phyloP scores from a whole-genome alignment of 441 rosid genomes.

The Pelargonium fulgidum region DNA sequence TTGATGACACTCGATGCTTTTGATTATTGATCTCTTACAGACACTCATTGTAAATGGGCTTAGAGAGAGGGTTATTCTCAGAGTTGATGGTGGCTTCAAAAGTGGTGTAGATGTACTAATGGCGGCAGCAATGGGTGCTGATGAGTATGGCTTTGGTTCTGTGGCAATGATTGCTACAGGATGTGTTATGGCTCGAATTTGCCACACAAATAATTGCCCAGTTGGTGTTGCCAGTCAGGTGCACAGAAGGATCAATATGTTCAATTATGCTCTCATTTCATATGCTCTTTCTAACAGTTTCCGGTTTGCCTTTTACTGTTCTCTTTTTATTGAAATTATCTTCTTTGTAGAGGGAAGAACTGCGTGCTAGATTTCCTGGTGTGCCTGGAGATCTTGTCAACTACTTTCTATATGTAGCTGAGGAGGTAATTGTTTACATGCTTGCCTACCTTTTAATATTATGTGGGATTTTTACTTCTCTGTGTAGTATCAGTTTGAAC shows the following conservation, averaged over 20 bases:
- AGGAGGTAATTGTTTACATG: conserved; percentile 60
- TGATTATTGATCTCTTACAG: conserved; percentile 39
- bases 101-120: conserved; percentile 96
- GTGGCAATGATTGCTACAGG: conserved; percentile 99
- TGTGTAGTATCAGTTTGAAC: conserved; percentile 1
- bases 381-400: conserved; percentile 99
- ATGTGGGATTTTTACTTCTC: conserved; percentile 6
- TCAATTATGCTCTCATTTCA: conserved; percentile 15
- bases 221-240: conserved; percentile 99
- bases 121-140: conserved; percentile 99
- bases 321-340: conserved; percentile 10
- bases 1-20: conserved; percentile 15
- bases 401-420: conserved; percentile 89
- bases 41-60: conserved; percentile 90
- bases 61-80: conserved; percentile 90
- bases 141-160: conserved; percentile 97
- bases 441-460: conserved; percentile 11
- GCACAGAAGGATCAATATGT: conserved; percentile 17
- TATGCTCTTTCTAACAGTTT: conserved; percentile 12
- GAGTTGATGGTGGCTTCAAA: conserved; percentile 95
- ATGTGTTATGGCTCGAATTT: conserved; percentile 98
- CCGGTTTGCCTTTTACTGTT: conserved; percentile 15
- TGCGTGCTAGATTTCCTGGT: conserved; percentile 98
- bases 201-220: conserved; percentile 98
- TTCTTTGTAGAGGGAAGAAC: conserved; percentile 71